phyloP scores from a whole-genome alignment of 805 yeast genomes.

The Wickerhamiella kazuoi region DNA sequence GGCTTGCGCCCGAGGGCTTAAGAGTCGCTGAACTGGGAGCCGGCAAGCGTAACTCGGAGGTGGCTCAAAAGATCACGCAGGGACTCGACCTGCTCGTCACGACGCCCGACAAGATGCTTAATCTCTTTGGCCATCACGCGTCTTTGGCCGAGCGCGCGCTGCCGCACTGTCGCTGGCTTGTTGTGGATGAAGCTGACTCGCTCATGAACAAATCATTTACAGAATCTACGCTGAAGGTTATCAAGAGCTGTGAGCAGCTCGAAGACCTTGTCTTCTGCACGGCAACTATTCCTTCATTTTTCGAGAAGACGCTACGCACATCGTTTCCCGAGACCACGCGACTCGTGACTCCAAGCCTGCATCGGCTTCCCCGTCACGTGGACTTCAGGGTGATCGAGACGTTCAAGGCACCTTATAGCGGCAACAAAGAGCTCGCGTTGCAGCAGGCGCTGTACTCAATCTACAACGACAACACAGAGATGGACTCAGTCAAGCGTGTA shows the following conservation, averaged over 20 bases:
- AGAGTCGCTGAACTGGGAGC: not conserved
- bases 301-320: conserved; percentile 40
- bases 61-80: conserved; percentile 13
- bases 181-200: conserved; percentile 89
- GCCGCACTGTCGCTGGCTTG: conserved; percentile 38
- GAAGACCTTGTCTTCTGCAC: conserved; percentile 60
- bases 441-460: conserved; percentile 83
- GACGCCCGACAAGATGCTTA: conserved; percentile 58
- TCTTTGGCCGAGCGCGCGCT: conserved; percentile 17
- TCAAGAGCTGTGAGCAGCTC: conserved; percentile 34
- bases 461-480: conserved; percentile 65
- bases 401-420: conserved; percentile 58
- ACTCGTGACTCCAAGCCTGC: conserved; percentile 66
- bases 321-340: conserved; percentile 49
- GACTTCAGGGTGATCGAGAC: conserved; percentile 64
- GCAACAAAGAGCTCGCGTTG: conserved; percentile 65
- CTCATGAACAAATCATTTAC: conserved; percentile 68
- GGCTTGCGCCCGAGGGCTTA: conserved; percentile 7
- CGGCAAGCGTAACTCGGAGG: conserved; percentile 10
- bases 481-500: conserved; percentile 56
- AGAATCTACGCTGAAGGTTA: conserved; percentile 39
- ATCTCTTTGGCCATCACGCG: conserved; percentile 21
- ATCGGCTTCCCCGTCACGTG: conserved; percentile 62
- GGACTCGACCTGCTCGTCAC: conserved; percentile 68
- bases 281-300: conserved; percentile 75